These are phyloP conservation scores for Tricholoma furcatifolium DNA, from an alignment of 768 basidiomycete genomes.

Conservation along the genomic window DNA sequence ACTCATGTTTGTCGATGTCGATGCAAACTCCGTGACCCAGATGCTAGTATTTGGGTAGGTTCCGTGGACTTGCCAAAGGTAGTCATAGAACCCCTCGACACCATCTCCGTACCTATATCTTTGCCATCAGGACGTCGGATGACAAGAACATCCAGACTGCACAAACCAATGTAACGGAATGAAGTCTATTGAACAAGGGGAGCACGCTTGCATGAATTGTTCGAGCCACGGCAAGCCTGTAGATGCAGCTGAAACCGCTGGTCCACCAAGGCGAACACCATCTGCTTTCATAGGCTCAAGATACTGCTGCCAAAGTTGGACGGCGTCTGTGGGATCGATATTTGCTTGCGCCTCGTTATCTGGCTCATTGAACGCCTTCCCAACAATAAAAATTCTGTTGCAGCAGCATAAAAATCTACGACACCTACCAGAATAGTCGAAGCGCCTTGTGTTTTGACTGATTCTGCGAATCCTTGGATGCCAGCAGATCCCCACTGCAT, in stretches of 20 bases:
- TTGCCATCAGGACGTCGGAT: constrained; percentile 24
- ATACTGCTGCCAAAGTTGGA: constrained; percentile 56
- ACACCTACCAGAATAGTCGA: constrained; percentile 43
- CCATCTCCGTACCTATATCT: constrained; percentile 55
- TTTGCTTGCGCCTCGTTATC: constrained; percentile 53
- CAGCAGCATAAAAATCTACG: constrained; percentile 10
- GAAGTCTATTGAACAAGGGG: constrained; percentile 48
- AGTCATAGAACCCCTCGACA: constrained; percentile 50
- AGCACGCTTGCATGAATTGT: constrained; percentile 52
- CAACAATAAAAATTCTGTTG: constrained; percentile 38
- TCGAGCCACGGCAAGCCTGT: constrained; percentile 55
- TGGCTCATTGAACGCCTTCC: constrained; percentile 45
- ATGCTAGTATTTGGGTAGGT: constrained; percentile 49
- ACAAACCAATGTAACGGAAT: constrained; percentile 47
- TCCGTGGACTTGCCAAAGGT: constrained; percentile 52
- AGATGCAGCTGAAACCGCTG: constrained; percentile 52
- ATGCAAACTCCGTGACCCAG: constrained; percentile 68
- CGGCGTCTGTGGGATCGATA: constrained; percentile 42
- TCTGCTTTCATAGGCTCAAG: constrained; percentile 52
- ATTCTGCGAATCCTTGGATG: constrained; percentile 36
- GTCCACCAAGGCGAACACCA: constrained; percentile 54
- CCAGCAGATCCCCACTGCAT: constrained; percentile 52
- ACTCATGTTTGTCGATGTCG: constrained; percentile 45
- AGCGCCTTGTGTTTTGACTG: constrained; percentile 45
- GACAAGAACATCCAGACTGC: constrained; percentile 18